Evolutionary conservation across 768 basidiomycete species (phyloP), one percentile per base, ranked within the genome.

Genomic region (Boletus sp.): DNA sequence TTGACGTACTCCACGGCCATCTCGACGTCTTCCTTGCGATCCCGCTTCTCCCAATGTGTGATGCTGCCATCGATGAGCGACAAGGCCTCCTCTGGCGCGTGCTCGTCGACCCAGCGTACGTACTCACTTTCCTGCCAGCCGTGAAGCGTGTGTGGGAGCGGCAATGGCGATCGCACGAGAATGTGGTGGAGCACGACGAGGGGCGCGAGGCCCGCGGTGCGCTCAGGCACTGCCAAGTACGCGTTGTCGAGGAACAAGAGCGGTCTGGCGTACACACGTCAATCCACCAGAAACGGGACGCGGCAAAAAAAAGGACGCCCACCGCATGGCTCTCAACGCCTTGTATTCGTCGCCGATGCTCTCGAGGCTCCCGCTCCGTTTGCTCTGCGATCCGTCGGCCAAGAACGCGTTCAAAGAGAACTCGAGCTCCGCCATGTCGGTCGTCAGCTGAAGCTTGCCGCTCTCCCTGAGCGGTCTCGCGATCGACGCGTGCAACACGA

Each of bases 121-220:
- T 99, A 99, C 76, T 98, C 97, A 4, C 89, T 82, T 68, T 98
- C 94, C 55, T 91, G 89, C 96, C 97, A 98, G 0, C 90, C 89
- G 67, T 98, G 94, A 54, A 94, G 71, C 48, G 83, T 80, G 69
- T 99, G 93, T 10, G 97, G 96, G 39, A 98, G 79, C 6, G 89
- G 83, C 52, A 92, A 79, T 1, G 90, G 87, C 2, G 92, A 92
- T 10, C 92, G 86, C 28, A 98, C 94, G 35, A 97, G 79, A 64
- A 97, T 89, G 61, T 97, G 89, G 67, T 98, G 95, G 15, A 98
- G 76, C 15, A 98, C 88, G 62, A 97, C 84, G 20, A 98, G 79
- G 6, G 92, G 84, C 2, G 94, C 86, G n/a, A 98, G 78, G 6
- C 90, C 91, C 5, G 76, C 74, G 0, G 94, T 97, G 47, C 83